These are phyloP conservation scores for Geosmithia morbida DNA, from an alignment of 2,329 filamentous ascomycete species.

Conservation along the genomic window DNA sequence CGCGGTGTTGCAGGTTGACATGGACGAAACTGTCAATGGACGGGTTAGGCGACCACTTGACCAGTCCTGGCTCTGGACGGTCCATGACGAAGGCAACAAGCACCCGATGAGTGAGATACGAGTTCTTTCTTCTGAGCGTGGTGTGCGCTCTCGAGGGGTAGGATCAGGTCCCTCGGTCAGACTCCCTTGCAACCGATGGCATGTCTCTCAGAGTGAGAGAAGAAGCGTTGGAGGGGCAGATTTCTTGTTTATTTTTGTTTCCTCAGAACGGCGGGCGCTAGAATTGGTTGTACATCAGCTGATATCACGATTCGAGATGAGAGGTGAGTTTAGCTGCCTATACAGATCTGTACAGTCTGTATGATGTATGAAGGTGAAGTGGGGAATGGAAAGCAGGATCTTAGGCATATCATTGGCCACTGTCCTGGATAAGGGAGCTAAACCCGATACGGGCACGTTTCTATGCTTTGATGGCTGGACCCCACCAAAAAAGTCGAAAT, in stretches of 20 bases:
- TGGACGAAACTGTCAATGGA: constrained; percentile 46
- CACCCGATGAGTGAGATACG: not conserved
- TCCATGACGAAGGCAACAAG: too few relatives aligned
- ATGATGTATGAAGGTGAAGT: not conserved
- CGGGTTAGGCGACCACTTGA: constrained; percentile 51
- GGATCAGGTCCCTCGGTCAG: too few relatives aligned
- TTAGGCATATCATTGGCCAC: not conserved
- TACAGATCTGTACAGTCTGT: too few relatives aligned
- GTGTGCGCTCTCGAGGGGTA: not conserved
- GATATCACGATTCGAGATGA: not conserved
- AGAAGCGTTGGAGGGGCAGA: too few relatives aligned
- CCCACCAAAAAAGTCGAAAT: constrained; percentile 1
- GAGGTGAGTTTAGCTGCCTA: not conserved
- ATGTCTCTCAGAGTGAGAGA: too few relatives aligned
- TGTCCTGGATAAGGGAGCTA: not conserved
- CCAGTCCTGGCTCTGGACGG: constrained; percentile 45
- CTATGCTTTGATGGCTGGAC: not conserved
- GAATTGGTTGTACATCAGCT: too few relatives aligned
- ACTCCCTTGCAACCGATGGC: too few relatives aligned
- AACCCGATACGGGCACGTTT: not conserved
- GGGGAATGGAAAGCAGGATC: not conserved
- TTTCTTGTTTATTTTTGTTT: too few relatives aligned
- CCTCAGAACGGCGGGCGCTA: too few relatives aligned
- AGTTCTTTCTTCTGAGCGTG: not conserved
- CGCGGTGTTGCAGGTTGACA: constrained; percentile 48